Evolutionary conservation across 441 rosid species (phyloP).

Genomic region (Pelargonium cotyledonis): DNA sequence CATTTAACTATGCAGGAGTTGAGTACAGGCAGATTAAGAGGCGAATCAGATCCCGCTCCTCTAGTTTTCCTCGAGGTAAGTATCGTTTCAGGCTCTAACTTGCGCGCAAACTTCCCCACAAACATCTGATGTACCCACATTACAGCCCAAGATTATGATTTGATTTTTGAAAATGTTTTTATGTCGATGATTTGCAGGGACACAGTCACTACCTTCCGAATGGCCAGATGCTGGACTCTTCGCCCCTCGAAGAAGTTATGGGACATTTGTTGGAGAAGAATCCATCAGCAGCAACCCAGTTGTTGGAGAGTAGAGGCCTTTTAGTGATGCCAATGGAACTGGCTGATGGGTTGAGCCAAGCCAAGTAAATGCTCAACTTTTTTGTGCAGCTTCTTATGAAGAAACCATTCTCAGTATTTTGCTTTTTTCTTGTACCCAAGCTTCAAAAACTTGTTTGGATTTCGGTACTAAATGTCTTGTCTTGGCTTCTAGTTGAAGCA

Average conservation of each 20-base stretch:
- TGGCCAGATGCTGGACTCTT: constrained; percentile 32
- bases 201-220: constrained; percentile 39
- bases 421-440: no score
- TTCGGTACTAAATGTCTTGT: no score
- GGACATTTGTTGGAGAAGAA: constrained; percentile 38
- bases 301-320: constrained; percentile 53
- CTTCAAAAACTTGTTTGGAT: no score
- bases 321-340: constrained; percentile 38
- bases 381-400: no score
- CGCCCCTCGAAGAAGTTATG: constrained; percentile 40
- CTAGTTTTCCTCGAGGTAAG: constrained; percentile 45
- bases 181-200: constrained; percentile 35
- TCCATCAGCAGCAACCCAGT: constrained; percentile 37
- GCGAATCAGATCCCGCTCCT: constrained; percentile 33
- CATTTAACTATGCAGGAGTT: constrained; percentile 39
- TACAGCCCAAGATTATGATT: no score
- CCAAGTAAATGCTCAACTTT: constrained; percentile 10
- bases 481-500: no score
- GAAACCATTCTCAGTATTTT: no score
- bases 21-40: constrained; percentile 44
- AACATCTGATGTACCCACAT: no score
- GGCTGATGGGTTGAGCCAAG: constrained; percentile 20
- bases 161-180: background rate
- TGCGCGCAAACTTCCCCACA: no score
- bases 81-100: background rate